These are phyloP conservation scores for Candida gigantensis DNA, from an alignment of 1,139 yeast genomes.

Conservation along the genomic window DNA sequence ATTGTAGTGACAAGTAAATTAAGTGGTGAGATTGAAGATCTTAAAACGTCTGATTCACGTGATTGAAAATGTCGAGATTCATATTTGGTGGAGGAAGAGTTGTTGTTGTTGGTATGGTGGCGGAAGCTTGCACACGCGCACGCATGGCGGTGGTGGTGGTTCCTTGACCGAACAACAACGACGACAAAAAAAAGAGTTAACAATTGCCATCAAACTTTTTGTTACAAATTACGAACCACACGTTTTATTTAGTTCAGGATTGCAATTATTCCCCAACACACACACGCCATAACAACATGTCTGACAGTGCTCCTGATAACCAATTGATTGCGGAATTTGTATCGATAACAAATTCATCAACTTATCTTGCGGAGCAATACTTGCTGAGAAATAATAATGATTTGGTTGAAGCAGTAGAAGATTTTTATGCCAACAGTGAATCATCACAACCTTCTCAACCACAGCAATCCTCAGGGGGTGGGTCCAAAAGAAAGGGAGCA, in stretches of 20 bases:
- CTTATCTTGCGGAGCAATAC: constrained; percentile 45
- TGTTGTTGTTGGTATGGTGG: no score
- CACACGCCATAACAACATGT: constrained; percentile 15
- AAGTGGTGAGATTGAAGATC: neutral
- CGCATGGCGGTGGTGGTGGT: no score
- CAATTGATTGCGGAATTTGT: constrained; percentile 54
- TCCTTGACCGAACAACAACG: neutral
- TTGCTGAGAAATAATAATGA: constrained; percentile 40
- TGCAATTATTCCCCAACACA: neutral
- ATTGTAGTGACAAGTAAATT: neutral
- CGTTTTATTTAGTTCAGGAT: neutral
- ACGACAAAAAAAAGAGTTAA: neutral
- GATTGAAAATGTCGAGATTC: no score
- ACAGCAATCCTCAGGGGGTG: constrained; percentile 1
- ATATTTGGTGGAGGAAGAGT: no score
- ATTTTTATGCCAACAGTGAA: constrained; percentile 32
- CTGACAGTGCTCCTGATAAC: constrained; percentile 17
- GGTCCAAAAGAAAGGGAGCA: constrained; percentile 2
- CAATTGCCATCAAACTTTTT: constrained; percentile 10
- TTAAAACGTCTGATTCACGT: no score
- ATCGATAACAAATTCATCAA: constrained; percentile 39
- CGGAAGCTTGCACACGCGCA: no score
- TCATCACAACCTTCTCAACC: constrained; percentile 7
- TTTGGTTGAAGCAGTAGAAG: constrained; percentile 44
- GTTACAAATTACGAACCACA: constrained; percentile 13